These are phyloP conservation scores for Exsudoporus floridanus DNA, from an alignment of 1,284 basidiomycete genomes.

Conservation along the genomic window DNA sequence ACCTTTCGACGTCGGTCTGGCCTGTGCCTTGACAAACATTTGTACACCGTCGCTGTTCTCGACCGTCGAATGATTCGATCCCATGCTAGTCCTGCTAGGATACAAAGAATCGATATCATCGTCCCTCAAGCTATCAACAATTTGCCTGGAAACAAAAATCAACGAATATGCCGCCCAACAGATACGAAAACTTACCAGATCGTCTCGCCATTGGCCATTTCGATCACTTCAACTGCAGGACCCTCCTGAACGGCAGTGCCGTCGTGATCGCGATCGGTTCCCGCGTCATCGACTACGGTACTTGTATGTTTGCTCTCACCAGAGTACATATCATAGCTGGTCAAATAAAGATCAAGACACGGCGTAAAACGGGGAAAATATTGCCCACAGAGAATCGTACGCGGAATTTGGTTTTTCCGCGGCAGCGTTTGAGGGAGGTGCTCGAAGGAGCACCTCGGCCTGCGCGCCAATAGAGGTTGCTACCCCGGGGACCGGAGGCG, in stretches of 20 bases:
- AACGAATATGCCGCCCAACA: conserved; percentile 5
- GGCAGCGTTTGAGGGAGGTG: conserved; percentile 41
- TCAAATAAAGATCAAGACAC: conserved; percentile 22
- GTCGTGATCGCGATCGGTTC: conserved; percentile 24
- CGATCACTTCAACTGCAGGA: conserved; percentile 72
- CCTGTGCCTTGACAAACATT: conserved; percentile 72
- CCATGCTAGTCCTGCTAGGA: conserved; percentile 64
- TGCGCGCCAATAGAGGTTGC: conserved; percentile 51
- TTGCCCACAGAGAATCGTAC: conserved; percentile 73
- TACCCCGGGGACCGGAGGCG: conserved; percentile 71
- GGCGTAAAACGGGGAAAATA: conserved; percentile 10
- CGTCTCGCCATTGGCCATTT: conserved; percentile 78
- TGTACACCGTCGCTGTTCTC: conserved; percentile 58
- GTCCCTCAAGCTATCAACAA: conserved; percentile 78
- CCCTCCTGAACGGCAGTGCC: conserved; percentile 45
- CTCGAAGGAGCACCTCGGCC: conserved; percentile 45
- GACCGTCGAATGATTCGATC: conserved; percentile 67
- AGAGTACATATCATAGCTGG: conserved; percentile 77
- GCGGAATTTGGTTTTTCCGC: conserved; percentile 64
- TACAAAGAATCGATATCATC: conserved; percentile 71
- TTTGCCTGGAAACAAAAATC: conserved; percentile 53
- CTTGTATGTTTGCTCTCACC: conserved; percentile 48
- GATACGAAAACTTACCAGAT: conserved; percentile 57
- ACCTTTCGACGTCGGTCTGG: conserved; percentile 61
- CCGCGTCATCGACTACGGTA: conserved; percentile 25